phyloP scores from a whole-genome alignment of 495 filamentous ascomycete genomes.

The Cenococcum geophilum region DNA sequence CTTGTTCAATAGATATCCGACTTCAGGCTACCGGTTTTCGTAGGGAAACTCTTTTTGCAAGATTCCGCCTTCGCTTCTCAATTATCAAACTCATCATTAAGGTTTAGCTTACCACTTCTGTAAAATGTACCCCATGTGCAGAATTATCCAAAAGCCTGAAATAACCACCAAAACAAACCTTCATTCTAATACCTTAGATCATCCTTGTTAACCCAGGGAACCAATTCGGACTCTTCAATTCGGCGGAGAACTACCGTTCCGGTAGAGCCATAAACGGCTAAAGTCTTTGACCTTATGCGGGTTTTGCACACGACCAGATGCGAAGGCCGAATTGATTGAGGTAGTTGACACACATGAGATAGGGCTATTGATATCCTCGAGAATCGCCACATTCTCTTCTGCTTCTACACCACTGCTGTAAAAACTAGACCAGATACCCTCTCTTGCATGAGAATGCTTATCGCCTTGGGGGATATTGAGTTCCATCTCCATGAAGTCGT shows the following conservation, averaged over 20 bases:
- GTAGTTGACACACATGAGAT: constrained; percentile 18
- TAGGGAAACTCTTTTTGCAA: not conserved
- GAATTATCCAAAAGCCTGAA: too few relatives aligned
- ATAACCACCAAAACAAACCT: not conserved
- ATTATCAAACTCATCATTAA: not conserved
- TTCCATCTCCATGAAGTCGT: constrained; percentile 54
- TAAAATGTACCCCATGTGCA: too few relatives aligned
- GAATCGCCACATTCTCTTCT: constrained; percentile 7
- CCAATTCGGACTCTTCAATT: not conserved
- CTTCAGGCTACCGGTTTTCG: constrained; percentile 4
- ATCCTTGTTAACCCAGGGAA: not conserved
- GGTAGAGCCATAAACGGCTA: constrained; percentile 68
- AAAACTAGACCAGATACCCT: constrained; percentile 8
- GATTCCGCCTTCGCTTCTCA: not conserved
- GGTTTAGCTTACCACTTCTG: too few relatives aligned
- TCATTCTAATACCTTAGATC: too few relatives aligned
- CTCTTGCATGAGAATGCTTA: constrained; percentile 10
- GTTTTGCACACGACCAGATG: not conserved
- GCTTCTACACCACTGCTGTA: constrained; percentile 9
- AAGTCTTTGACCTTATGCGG: constrained; percentile 57
- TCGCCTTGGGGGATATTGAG: constrained; percentile 34
- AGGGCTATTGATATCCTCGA: constrained; percentile 23
- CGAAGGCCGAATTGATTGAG: constrained; percentile 21
- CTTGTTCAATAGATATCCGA: constrained; percentile 20
- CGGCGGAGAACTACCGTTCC: constrained; percentile 49